Conservation (phyloP, 306 rosid genomes). For the Begonia peltatifolia region DNA sequence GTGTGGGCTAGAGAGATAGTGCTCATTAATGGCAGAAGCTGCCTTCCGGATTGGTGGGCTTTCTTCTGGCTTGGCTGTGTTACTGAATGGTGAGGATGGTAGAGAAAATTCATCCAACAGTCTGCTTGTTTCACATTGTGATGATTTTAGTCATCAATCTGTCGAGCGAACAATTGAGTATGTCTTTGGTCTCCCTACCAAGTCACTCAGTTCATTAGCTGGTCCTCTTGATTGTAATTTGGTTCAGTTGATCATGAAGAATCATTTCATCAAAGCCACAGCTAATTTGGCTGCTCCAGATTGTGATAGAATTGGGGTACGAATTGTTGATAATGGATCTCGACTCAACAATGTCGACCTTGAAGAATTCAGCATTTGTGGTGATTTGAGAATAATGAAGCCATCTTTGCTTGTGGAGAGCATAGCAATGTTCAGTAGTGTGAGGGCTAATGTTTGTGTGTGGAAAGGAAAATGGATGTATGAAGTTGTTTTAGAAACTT, state of each 20-base stretch:
- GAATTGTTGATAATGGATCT: slow-evolving; percentile 19
- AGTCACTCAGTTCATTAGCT: slow-evolving; percentile 41
- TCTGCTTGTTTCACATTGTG: slow-evolving; percentile 63
- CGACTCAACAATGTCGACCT: slow-evolving; percentile 36
- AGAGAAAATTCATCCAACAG: slow-evolving; percentile 39
- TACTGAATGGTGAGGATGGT: slow-evolving; percentile 48
- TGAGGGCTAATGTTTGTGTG: slow-evolving; percentile 66
- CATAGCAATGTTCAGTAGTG: slow-evolving; percentile 86
- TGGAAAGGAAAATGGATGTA: slow-evolving; percentile 99
- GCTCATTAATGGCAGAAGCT: slow-evolving; percentile 58
- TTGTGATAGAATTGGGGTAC: slow-evolving; percentile 37
- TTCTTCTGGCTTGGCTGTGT: slow-evolving; percentile 87
- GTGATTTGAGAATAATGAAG: slow-evolving; percentile 52
- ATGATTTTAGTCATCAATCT: slow-evolving; percentile 62
- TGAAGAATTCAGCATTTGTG: slow-evolving; percentile 58
- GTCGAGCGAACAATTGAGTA: slow-evolving; percentile 82
- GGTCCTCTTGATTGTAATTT: slow-evolving; percentile 35
- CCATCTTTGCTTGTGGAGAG: slow-evolving; percentile 69
- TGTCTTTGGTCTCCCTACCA: slow-evolving; percentile 72
- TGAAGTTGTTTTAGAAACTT: slow-evolving; percentile 77
- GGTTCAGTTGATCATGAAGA: slow-evolving; percentile 39
- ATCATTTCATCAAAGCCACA: slow-evolving; percentile 30
- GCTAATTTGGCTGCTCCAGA: slow-evolving; percentile 10
- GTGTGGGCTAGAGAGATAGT: slow-evolving; percentile 25
- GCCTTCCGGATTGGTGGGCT: slow-evolving; percentile 62